Conservation (phyloP, 73 alveolate species). For the Paramecium tetraurelia region DNA sequence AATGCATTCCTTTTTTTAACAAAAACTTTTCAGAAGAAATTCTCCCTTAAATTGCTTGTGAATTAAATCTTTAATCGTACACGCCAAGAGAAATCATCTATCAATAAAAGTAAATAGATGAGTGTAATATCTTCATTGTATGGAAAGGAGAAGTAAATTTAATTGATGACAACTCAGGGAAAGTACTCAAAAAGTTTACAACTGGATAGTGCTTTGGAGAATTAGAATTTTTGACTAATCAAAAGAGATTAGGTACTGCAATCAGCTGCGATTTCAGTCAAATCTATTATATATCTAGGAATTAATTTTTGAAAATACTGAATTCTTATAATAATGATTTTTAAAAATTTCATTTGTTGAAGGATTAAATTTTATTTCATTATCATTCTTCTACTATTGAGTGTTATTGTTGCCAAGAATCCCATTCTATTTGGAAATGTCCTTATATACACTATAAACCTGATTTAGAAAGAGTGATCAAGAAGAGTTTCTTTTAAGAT, state of each 20-base stretch:
- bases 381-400: not conserved
- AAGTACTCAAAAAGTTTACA: not conserved
- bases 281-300: not conserved
- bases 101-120: not conserved
- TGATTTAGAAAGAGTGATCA: not conserved
- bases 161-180: not conserved
- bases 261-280: not conserved
- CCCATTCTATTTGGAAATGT: conserved; percentile 9
- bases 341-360: not conserved
- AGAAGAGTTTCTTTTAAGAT: not conserved
- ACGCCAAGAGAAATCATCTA: not conserved
- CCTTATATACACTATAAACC: not conserved
- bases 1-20: not conserved
- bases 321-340: not conserved
- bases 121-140: not conserved
- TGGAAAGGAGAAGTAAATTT: conserved; percentile 21
- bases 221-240: not conserved
- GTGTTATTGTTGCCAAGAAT: not conserved
- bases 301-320: not conserved
- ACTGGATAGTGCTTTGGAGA: conserved; percentile 27
- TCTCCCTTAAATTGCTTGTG: not conserved
- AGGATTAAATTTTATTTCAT: not conserved
- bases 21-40: not conserved
- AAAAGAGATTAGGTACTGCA: not conserved
- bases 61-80: not conserved